Evolutionary conservation across 2,329 filamentous ascomycete genomes (phyloP).

Genomic region (Cordyceps javanica): DNA sequence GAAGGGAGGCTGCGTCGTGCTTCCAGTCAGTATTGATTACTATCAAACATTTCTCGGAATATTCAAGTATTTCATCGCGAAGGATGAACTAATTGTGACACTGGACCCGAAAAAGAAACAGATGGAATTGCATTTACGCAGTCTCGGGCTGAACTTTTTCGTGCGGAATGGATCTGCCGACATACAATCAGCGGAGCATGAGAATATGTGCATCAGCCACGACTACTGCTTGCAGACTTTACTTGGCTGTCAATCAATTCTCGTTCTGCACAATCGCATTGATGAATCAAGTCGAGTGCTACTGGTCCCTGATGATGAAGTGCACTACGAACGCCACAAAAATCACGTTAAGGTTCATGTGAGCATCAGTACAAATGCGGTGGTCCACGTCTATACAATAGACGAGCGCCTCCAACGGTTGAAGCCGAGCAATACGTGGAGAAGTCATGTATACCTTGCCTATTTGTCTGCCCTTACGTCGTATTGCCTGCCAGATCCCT

Average conservation of each 20-base stretch:
- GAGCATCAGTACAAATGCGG: neutral
- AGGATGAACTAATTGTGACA: neutral
- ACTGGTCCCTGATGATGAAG: neutral
- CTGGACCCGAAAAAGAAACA: neutral
- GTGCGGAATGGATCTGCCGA: neutral
- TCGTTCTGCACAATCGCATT: neutral
- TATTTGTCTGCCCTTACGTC: slow-evolving; percentile 50
- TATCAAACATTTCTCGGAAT: neutral
- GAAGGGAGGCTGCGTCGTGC: neutral
- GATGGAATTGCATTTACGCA: neutral
- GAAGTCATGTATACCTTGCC: slow-evolving; percentile 43
- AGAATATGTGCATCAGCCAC: neutral
- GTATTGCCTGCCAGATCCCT: slow-evolving; percentile 38
- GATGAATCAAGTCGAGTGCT: neutral
- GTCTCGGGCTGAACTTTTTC: neutral
- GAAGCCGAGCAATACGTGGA: slow-evolving; percentile 40
- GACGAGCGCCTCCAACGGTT: slow-evolving; percentile 22
- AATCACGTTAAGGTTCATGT: neutral
- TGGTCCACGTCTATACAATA: neutral
- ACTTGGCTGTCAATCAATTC: neutral
- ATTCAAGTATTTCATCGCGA: neutral
- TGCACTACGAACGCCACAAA: fast-evolving
- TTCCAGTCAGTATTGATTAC: neutral
- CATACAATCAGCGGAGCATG: neutral
- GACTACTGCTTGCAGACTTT: neutral